These are phyloP conservation scores for Hibiscus tridactylites DNA, from an alignment of 345 rosid species.

Conservation along the genomic window DNA sequence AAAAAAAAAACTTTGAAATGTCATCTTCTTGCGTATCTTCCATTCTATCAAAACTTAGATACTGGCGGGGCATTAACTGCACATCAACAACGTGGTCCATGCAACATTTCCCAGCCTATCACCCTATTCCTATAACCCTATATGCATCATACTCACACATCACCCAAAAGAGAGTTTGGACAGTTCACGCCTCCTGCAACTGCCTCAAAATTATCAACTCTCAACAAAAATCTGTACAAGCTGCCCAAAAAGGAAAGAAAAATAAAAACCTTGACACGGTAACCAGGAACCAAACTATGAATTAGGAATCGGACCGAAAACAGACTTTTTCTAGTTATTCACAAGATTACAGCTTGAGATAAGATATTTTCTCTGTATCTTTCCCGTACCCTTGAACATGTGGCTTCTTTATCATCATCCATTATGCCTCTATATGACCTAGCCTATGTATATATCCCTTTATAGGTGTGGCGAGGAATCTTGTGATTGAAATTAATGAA, in stretches of 20 bases:
- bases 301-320: too few relatives aligned
- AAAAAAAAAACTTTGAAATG: too few relatives aligned
- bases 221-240: not conserved
- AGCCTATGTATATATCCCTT: slow-evolving; percentile 26
- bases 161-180: not conserved
- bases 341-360: too few relatives aligned
- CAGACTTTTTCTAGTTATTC: too few relatives aligned
- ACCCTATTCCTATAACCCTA: not conserved
- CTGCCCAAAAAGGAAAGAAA: not conserved
- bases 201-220: not conserved
- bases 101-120: not conserved
- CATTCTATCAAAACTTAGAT: too few relatives aligned
- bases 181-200: slow-evolving; percentile 6
- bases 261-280: not conserved
- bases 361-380: too few relatives aligned
- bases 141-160: not conserved
- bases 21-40: too few relatives aligned
- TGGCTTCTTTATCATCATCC: slow-evolving; percentile 26
- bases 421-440: slow-evolving; percentile 40
- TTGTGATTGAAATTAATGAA: slow-evolving; percentile 8
- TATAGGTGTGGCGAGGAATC: slow-evolving; percentile 11
- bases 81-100: slow-evolving; percentile 6
- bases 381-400: slow-evolving; percentile 12
- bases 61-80: not conserved
- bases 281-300: not conserved